Base-by-base conservation (phyloP, 768 basidiomycete genomes). In the Gymnopilus junonius region DNA sequence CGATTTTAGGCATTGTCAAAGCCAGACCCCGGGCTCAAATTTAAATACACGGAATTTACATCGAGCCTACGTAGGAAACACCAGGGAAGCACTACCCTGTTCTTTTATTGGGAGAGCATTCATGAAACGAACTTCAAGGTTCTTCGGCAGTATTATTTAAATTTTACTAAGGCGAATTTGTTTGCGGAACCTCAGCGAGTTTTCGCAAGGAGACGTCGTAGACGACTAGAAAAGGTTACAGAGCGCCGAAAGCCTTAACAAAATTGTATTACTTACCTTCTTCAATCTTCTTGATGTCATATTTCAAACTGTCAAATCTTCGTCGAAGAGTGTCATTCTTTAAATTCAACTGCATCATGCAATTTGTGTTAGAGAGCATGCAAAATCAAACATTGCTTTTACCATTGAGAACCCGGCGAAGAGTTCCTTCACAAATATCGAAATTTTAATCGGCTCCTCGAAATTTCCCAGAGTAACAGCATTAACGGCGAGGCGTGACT, bases 321-420 rank as follows among this genome's bases (percentile, higher is more conserved):
- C 91, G 84, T 4, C 92, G 87, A 17, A 94, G 77, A 0, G 79
- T 70, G 69, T 94, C 93, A 61, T 94, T 94, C 71, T 94, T 94
- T 20, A 94, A 78, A 69, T 93, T 94, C 14, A 94, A 80, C 92
- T 92, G 65, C 17, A 23, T 39, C 12, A 20, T 34, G 12, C 43
- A 42, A 43, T 50, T 48, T 32, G 42, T 51, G 59, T 29, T 61
- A 5, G 63, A 15, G 34, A 29, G 42, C n/a, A 50, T 32, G 31
- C 29, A 35, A 40, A 46, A 61, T 6, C 7, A 23, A 43, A 42
- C 42, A 35, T 15, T 4, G 7, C 25, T 65, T 72, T 59, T 67
- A 90, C 92, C 90, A 93, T 91, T 0, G 92, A 86, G 71, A 94
- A 94, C 12, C 92, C 92, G n/a, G 87, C 81, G 65, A 93, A 93